These are phyloP conservation scores for Metschnikowia matae DNA, from an alignment of 805 yeast genomes.

Conservation along the genomic window DNA sequence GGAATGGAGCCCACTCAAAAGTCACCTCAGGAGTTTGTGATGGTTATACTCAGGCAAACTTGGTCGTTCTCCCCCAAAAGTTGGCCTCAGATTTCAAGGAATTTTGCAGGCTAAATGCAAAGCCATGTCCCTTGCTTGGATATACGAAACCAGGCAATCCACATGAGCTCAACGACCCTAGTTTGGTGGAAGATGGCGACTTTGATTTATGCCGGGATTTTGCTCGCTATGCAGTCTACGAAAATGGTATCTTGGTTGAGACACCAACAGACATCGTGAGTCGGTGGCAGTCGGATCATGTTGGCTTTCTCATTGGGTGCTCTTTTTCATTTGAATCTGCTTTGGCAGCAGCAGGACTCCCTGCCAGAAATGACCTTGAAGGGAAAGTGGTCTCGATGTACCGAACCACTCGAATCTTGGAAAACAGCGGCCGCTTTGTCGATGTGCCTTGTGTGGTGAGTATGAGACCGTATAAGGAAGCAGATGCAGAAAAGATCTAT, in stretches of 20 bases:
- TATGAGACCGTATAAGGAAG: constrained; percentile 36
- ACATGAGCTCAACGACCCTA: background rate
- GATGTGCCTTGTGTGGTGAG: constrained; percentile 36
- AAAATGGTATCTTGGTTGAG: constrained; percentile 25
- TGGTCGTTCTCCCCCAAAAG: constrained; percentile 31
- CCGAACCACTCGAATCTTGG: constrained; percentile 7
- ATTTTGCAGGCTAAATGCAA: constrained; percentile 36
- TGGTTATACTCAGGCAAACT: constrained; percentile 37
- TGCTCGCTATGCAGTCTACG: constrained; percentile 33
- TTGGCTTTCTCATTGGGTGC: constrained; percentile 43
- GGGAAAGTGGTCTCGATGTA: constrained; percentile 14
- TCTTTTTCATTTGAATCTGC: constrained; percentile 39
- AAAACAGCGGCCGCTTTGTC: constrained; percentile 29
- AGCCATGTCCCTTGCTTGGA: constrained; percentile 36
- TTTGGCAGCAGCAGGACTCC: constrained; percentile 24
- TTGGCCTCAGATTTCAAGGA: constrained; percentile 30
- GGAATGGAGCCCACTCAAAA: background rate
- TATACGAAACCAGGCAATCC: constrained; percentile 25
- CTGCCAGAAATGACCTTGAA: constrained; percentile 22
- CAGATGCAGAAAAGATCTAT: constrained; percentile 27
- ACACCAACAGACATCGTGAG: constrained; percentile 21
- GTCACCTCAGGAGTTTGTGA: constrained; percentile 16
- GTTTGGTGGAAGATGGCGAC: constrained; percentile 8
- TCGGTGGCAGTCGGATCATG: constrained; percentile 32
- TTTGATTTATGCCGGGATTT: constrained; percentile 33